Percentiles rank a stretch among this genome's conserved stretches.
phyloP scores from a whole-genome alignment of 2,329 filamentous ascomycete genomes.

The Sordariomycetes sp. region DNA sequence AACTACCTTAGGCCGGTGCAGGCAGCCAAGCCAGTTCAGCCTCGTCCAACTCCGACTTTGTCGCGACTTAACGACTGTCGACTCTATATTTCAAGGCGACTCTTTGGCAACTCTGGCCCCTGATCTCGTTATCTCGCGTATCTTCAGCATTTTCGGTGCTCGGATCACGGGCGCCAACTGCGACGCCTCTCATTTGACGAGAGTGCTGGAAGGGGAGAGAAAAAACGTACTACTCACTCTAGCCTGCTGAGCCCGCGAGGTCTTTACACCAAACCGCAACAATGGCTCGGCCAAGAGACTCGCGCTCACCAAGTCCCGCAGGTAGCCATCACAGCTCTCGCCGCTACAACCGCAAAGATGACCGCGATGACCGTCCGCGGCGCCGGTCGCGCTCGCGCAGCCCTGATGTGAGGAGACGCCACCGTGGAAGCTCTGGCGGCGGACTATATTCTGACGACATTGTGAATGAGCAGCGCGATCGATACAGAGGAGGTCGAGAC shows the following conservation, averaged over 20 bases:
- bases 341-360: constrained; percentile 48
- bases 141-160: background rate
- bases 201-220: too few relatives aligned
- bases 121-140: too few relatives aligned
- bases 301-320: constrained; percentile 89
- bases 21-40: too few relatives aligned
- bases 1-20: too few relatives aligned
- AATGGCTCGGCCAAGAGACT: constrained; percentile 58
- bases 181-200: too few relatives aligned
- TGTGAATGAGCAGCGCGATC: constrained; percentile 44
- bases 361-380: constrained; percentile 36
- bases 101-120: too few relatives aligned
- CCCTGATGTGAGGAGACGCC: constrained; percentile 44
- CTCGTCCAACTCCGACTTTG: too few relatives aligned
- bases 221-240: constrained; percentile 29
- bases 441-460: constrained; percentile 30
- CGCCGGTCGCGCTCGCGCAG: constrained; percentile 54
- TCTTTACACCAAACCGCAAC: constrained; percentile 14
- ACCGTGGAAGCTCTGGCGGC: constrained; percentile 4
- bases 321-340: constrained; percentile 70
- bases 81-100: too few relatives aligned
- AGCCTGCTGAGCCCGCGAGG: constrained; percentile 31
- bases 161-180: too few relatives aligned
- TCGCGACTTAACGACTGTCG: too few relatives aligned
- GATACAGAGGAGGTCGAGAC: constrained; percentile 42